Evolutionary conservation across 2,329 filamentous ascomycete genomes (phyloP), one percentile per base, ranked within the genome.

Genomic region (Colletotrichum sp.): DNA sequence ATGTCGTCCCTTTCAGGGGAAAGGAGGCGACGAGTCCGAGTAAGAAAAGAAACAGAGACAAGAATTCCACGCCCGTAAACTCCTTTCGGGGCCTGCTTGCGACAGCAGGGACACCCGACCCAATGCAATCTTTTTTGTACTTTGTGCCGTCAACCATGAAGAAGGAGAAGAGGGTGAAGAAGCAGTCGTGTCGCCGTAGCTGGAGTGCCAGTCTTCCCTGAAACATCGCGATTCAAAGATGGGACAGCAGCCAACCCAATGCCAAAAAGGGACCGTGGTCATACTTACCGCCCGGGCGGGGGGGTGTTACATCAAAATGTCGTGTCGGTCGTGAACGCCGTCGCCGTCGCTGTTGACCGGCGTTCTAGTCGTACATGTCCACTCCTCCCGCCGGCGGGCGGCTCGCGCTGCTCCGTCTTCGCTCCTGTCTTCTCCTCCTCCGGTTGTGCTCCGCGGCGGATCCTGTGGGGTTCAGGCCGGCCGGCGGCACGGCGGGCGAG

Each of bases 361-460:
- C 39, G 28, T 69, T 63, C 73, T 82, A 85, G 39, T 86, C 83
- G 78, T 83, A 86, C 84, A 86, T 86, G 76, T 86, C 85, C 21
- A 78, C 79, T 60, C 81, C 83, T 3, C 81, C 80, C 59, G 82
- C 84, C 62, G 83, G 72, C 55, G 82, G 84, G 64, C 83, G 72
- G 81, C 86, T 82, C 79, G 86, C 78, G 79, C 87, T 83, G 83
- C 85, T 83, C 79, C 92, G 81, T 75, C 86, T 86, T 30, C 74
- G 74, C 82, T 93, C 92, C 76, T 88, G 81, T 78, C 92, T 86
- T 79, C 92, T 87, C 81, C 91, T 85, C 78, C 90, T 82, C 77
- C 92, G 85, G 74, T 90, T 89, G 73, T 92, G 89, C 12, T 72
- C 75, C 32, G 87, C 86, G 57, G 84, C 84, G 30, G 86, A 85